phyloP scores from a whole-genome alignment of 1,284 basidiomycete genomes.

The Papiliotrema laurentii region DNA sequence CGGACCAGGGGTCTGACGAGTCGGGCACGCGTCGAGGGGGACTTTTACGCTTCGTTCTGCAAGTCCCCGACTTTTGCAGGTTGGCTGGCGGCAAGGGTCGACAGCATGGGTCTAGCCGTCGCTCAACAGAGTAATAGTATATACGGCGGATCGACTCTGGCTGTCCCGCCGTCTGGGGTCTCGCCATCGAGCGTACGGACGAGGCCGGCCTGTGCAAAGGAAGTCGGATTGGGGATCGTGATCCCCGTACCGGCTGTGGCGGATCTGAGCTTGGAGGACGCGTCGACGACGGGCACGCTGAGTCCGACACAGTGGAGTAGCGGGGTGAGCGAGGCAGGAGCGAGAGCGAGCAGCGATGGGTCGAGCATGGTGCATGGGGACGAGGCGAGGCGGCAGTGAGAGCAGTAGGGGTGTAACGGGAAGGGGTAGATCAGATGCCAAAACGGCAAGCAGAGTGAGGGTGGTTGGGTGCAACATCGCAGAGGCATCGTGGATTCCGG shows the following conservation, averaged over 20 bases:
- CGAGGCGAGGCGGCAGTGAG: background rate
- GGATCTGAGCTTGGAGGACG: background rate
- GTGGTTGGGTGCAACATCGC: no score
- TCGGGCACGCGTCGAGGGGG: constrained; percentile 43
- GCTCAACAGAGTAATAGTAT: constrained; percentile 8
- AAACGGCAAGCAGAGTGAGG: no score
- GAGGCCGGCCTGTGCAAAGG: no score
- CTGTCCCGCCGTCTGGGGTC: background rate
- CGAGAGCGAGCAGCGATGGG: constrained; percentile 2
- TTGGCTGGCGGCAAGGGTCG: constrained; percentile 38
- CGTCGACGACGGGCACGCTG: background rate
- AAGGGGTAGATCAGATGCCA: background rate
- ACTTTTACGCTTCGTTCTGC: constrained; percentile 47
- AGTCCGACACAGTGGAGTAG: background rate
- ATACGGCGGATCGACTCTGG: background rate
- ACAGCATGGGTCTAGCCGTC: constrained; percentile 31
- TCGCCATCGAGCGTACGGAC: no score
- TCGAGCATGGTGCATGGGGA: background rate
- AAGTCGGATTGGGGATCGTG: background rate
- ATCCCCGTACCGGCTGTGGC: background rate
- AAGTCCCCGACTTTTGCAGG: constrained; percentile 43
- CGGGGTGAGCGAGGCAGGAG: background rate
- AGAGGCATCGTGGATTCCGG: no score
- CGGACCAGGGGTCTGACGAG: constrained; percentile 47
- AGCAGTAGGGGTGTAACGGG: background rate